Base-by-base conservation (phyloP, 176 grass and related monocot genomes). In the Oryza australiensis region DNA sequence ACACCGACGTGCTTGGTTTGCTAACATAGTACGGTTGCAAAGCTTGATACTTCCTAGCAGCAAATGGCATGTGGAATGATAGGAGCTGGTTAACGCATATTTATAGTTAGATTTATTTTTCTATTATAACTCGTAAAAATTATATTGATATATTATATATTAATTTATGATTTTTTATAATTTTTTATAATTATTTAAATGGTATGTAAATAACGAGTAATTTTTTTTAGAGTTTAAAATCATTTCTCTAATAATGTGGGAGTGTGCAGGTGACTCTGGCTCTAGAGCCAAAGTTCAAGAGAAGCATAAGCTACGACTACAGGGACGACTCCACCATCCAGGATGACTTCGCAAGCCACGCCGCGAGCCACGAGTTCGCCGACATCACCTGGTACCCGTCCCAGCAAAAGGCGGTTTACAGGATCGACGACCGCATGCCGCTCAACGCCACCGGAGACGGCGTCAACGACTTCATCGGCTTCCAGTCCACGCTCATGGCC, bases 341-440 rank as follows among this genome's bases (percentile, higher is more conserved):
- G 86, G 86, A 97, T 26, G 85, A 92, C 42, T 94, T 92, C 63
- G 51, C 81, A 0, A 81, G 77, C 26, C 90, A 88, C 72, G 95
- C 95, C 12, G 32, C 51, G 32, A 41, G 76, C 15, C 88, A 97
- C 64, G 88, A 97, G 79, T 97, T 97, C 70, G 90, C 88, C 2
- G 92, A 94, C 81, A 92, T 97, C 70, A 81, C 90, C 57, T 97
- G 90, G 94, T 97, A 92, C 74, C 92, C 92, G 8, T 97, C 92
- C 4, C 92, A 97, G 79, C 84, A 57, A 49, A 76, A 71, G 30
- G 92, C 88, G 0, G 86, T 94, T 34, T 94, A 92, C 84, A 73
- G 95, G 20, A 26, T 80, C 15, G 92, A 94, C 51, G 84, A 91
- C 75, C 90, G 92, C 34, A 86, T 41, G 18, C 83, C 90, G 1